Evolutionary conservation across 768 basidiomycete species (phyloP).

Genomic region (Mycena alexandri): DNA sequence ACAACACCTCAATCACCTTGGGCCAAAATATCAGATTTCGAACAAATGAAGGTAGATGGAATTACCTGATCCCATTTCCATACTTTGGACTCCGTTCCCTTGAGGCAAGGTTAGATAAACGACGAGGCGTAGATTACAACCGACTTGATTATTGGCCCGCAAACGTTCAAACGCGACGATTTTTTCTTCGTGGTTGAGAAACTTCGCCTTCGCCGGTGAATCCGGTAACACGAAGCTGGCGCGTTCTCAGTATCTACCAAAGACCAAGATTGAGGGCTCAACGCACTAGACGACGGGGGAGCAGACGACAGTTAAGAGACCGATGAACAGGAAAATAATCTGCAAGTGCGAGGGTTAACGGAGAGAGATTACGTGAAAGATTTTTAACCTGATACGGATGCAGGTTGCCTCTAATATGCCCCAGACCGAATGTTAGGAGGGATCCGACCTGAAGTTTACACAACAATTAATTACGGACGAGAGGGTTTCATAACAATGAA

Average conservation of each 20-base stretch:
- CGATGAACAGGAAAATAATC: slow-evolving; percentile 62
- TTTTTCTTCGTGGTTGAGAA: slow-evolving; percentile 57
- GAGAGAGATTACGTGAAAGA: slow-evolving; percentile 21
- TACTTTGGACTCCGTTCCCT: slow-evolving; percentile 58
- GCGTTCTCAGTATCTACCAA: not conserved
- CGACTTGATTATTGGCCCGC: slow-evolving; percentile 56
- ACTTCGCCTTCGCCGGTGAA: slow-evolving; percentile 56
- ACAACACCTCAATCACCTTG: slow-evolving; percentile 43
- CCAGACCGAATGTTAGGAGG: slow-evolving; percentile 56
- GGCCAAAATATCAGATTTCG: not conserved
- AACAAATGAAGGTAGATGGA: not conserved
- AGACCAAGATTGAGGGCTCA: not conserved
- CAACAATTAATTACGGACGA: not conserved
- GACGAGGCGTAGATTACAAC: slow-evolving; percentile 9
- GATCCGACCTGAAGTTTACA: slow-evolving; percentile 52
- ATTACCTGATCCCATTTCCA: slow-evolving; percentile 61
- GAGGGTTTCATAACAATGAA: not conserved
- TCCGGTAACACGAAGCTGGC: slow-evolving; percentile 57
- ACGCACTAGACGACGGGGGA: slow-evolving; percentile 53
- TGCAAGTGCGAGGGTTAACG: slow-evolving; percentile 25
- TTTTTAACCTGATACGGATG: slow-evolving; percentile 55
- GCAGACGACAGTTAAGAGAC: slow-evolving; percentile 53
- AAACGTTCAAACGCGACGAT: slow-evolving; percentile 57
- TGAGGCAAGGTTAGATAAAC: slow-evolving; percentile 10
- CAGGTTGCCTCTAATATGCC: slow-evolving; percentile 53